Conservation (phyloP, 768 basidiomycete species). For the Chiua virens region DNA sequence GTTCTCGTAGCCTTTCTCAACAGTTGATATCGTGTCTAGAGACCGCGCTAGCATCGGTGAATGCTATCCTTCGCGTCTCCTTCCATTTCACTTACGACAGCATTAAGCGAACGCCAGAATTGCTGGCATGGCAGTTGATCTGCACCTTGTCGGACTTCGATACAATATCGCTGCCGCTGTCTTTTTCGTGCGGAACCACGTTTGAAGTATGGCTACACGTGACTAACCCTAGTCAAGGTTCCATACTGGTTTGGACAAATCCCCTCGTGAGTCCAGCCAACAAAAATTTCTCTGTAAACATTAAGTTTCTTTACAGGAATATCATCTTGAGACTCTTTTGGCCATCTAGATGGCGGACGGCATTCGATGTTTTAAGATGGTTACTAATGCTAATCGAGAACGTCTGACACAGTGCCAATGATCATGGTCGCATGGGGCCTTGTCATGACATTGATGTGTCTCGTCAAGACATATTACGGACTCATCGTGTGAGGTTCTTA, state of each 20-base stretch:
- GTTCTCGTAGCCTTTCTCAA: not conserved
- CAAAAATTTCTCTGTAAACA: not conserved
- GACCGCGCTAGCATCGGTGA: constrained; percentile 47
- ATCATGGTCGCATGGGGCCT: constrained; percentile 39
- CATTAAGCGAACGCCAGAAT: constrained; percentile 40
- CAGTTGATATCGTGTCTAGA: constrained; percentile 16
- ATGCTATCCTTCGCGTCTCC: not conserved
- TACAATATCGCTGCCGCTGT: constrained; percentile 40
- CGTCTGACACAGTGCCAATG: constrained; percentile 32
- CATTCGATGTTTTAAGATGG: not conserved
- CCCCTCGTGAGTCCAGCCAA: constrained; percentile 33
- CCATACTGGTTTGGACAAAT: constrained; percentile 36
- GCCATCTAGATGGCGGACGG: constrained; percentile 35
- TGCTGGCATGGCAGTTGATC: constrained; percentile 43
- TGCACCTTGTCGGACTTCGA: constrained; percentile 33
- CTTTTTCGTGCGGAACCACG: constrained; percentile 31
- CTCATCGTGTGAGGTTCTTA: constrained; percentile 28
- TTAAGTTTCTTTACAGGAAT: constrained; percentile 25
- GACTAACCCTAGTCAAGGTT: constrained; percentile 19
- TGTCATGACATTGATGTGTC: constrained; percentile 36
- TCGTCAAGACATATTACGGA: constrained; percentile 31
- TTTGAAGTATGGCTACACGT: not conserved
- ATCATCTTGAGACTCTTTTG: constrained; percentile 32
- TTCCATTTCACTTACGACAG: constrained; percentile 1
- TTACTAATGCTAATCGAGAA: constrained; percentile 1